Evolutionary conservation across 1,284 basidiomycete species (phyloP).

Genomic region (Sanghuangporus weigelae): DNA sequence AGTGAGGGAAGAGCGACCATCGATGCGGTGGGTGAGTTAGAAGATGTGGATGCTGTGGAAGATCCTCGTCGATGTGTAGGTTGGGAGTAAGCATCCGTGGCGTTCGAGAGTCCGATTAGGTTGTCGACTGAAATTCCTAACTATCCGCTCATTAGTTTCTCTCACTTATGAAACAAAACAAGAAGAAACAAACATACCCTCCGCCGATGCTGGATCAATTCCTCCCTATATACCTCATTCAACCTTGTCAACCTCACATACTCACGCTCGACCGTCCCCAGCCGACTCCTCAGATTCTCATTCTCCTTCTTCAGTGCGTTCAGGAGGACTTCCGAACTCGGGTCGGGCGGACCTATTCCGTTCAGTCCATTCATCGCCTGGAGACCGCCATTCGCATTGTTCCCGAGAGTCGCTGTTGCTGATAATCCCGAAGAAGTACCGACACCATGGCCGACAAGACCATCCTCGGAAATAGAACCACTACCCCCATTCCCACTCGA

Average conservation of each 20-base stretch:
- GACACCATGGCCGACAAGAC: conserved; percentile 24
- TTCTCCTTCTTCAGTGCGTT: conserved; percentile 74
- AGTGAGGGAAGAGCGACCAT: conserved; percentile 27
- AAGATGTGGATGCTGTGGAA: conserved; percentile 27
- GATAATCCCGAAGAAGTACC: conserved; percentile 12
- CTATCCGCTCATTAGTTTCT: conserved; percentile 31
- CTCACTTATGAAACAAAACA: not conserved
- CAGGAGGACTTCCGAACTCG: conserved; percentile 57
- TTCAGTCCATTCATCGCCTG: conserved; percentile 15
- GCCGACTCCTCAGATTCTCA: conserved; percentile 54
- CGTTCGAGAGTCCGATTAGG: conserved; percentile 55
- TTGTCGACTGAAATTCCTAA: conserved; percentile 69
- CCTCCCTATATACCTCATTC: conserved; percentile 78
- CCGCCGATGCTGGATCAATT: conserved; percentile 68
- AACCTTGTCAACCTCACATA: conserved; percentile 64
- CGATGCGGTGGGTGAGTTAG: conserved; percentile 25
- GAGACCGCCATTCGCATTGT: conserved; percentile 22
- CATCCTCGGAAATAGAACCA: not conserved
- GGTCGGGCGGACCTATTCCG: conserved; percentile 36
- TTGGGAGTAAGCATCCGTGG: conserved; percentile 61
- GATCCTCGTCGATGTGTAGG: conserved; percentile 54
- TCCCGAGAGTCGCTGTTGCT: conserved; percentile 15
- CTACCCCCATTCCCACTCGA: conserved; percentile 24
- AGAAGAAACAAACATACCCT: conserved; percentile 45
- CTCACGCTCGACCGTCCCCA: conserved; percentile 69